Percentiles rank a stretch among this genome's conserved stretches.
phyloP scores from a whole-genome alignment of 75 land plant genomes.

The Isoetes taiwanensis region DNA sequence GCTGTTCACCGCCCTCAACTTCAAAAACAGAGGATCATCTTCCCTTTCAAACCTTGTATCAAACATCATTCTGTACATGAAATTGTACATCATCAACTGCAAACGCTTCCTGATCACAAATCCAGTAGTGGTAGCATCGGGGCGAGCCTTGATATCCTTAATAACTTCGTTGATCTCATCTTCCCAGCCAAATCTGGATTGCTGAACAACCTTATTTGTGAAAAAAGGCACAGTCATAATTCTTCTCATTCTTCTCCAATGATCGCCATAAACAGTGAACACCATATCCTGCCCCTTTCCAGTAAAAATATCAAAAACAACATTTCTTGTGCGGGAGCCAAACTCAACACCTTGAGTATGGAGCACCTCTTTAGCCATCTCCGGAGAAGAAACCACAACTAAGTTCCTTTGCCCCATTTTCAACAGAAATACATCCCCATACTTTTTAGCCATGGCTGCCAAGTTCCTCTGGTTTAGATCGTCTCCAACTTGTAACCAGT shows the following conservation, averaged over 20 bases:
- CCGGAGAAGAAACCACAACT: conserved; percentile 11
- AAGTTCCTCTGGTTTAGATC: conserved; percentile 17
- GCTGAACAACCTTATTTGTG: conserved; percentile 14
- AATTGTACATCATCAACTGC: conserved; percentile 86
- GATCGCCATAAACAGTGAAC: conserved; percentile 3
- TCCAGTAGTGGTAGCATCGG: conserved; percentile 34
- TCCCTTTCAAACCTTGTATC: conserved; percentile 47
- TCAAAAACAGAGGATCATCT: conserved; percentile 60
- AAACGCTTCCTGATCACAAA: conserved; percentile 46
- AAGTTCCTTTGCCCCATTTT: conserved; percentile 13
- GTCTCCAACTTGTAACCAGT: conserved; percentile 36
- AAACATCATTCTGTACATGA: conserved; percentile 79
- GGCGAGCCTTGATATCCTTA: conserved; percentile 31
- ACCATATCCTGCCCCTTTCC: conserved; percentile 8
- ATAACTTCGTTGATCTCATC: conserved; percentile 43
- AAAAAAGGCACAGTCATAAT: conserved; percentile 2
- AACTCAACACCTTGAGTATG: conserved; percentile 6
- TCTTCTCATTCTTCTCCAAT: conserved; percentile 2
- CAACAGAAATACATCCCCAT: conserved; percentile 18
- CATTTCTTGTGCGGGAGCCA: conserved; percentile 1
- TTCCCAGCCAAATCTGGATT: conserved; percentile 57
- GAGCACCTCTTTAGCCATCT: conserved; percentile 12
- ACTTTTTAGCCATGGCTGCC: conserved; percentile 11
- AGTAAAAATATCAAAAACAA: conserved; percentile 1
- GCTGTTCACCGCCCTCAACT: conserved; percentile 42